Base-by-base conservation (phyloP, 106 monocot genomes). In the Phalaenopsis equestris region DNA sequence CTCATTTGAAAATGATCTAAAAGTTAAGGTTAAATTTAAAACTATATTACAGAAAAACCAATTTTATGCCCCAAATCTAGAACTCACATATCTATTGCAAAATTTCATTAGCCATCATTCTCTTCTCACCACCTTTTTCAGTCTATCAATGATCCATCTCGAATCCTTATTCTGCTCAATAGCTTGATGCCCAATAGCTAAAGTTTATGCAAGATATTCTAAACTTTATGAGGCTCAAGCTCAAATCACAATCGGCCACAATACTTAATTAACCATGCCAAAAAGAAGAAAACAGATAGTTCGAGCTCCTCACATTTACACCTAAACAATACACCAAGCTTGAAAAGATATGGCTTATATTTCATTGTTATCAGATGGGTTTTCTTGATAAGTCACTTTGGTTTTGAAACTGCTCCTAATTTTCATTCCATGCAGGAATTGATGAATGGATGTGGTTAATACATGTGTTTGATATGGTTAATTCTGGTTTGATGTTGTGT, bases 261-360 rank as follows among this genome's bases (percentile, higher is more conserved):
- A 70, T 70, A 70, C 38, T 70, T 70, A 14, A 70, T 38, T 38
- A 70, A 5, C 38, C 38, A 70, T 3, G 38, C 12, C 2, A 30
- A 37, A 68, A 14, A 70, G 5, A 21, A n/a, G 10, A 6, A 56
- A 56, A 70, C 14, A 70, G 38, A 37, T 39, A 12, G 12, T 61
- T 70, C 70, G 39, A 70, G 38, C 12, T 67, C 67, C 1, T 6
- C 30, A 67, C 4, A 10, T 4, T 67, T 67, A 67, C 21, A 21
- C 67, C 67, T 4, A 67, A 67, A 67, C 67, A 21, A 67, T 67
- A 24, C 24, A 67, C 30, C 67, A 67, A 67, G 10, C 67, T 70
- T 70, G 70, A 70, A 70, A 70, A 38, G 70, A 39, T 39, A 38
- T 70, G 24, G 21, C 64, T 70, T 39, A 70, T 70, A 70, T 70